phyloP scores from a whole-genome alignment of 1,284 basidiomycete genomes.

The Naganishia sp. region DNA sequence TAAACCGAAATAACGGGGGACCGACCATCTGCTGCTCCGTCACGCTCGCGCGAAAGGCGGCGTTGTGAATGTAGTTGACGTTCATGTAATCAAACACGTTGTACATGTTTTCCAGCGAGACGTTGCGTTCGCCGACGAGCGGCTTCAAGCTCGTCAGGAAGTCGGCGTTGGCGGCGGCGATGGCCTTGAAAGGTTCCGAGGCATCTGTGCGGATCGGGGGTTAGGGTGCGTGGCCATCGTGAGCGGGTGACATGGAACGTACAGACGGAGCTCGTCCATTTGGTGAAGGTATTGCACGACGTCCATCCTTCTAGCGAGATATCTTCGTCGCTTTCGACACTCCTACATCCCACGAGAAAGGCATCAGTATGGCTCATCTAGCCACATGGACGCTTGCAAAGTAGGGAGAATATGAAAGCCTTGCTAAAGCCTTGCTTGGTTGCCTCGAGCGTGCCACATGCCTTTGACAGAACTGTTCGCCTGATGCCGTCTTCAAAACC shows the following conservation, averaged over 20 bases:
- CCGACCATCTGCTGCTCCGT: constrained; percentile 62
- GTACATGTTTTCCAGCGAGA: constrained; percentile 40
- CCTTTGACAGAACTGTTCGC: no score
- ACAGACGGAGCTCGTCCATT: constrained; percentile 28
- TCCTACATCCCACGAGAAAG: constrained; percentile 44
- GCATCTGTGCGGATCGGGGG: constrained; percentile 32
- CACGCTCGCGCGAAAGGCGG: constrained; percentile 69
- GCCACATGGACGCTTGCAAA: neutral
- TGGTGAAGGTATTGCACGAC: constrained; percentile 62
- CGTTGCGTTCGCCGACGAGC: constrained; percentile 63
- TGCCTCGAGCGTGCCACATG: no score
- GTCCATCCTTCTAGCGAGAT: constrained; percentile 83
- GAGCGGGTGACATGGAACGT: neutral
- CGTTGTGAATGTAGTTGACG: constrained; percentile 73
- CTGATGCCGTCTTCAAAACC: no score
- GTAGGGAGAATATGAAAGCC: no score
- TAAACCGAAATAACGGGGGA: neutral
- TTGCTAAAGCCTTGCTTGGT: no score
- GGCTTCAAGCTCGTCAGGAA: constrained; percentile 69
- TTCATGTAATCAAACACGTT: constrained; percentile 74
- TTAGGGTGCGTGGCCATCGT: no score
- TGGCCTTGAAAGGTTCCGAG: constrained; percentile 61
- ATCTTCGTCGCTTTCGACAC: constrained; percentile 77
- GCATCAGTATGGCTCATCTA: neutral
- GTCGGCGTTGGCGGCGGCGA: constrained; percentile 59